These are phyloP conservation scores for Alisma plantagoaquatica DNA, from an alignment of 106 monocot species.

Conservation along the genomic window DNA sequence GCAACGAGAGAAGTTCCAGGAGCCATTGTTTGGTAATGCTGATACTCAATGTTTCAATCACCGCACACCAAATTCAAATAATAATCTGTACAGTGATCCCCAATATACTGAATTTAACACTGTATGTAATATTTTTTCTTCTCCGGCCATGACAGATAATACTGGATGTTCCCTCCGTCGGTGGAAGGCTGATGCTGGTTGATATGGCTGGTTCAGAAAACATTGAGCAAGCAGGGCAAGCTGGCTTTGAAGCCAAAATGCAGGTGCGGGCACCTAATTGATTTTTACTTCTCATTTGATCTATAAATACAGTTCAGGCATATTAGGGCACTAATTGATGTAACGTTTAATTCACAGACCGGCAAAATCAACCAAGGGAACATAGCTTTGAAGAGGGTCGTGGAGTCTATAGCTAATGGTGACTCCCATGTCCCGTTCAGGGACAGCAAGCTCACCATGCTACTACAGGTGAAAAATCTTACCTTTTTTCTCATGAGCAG, in stretches of 20 bases:
- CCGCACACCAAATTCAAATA: neutral
- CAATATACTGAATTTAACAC: too few species aligned
- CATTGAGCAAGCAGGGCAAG: conserved; percentile 93
- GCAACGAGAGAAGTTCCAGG: conserved; percentile 89
- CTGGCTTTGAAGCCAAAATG: conserved; percentile 91
- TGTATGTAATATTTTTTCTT: neutral
- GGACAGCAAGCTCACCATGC: conserved; percentile 98
- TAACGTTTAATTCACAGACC: conserved; percentile 62
- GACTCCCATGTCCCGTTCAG: conserved; percentile 98
- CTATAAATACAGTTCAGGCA: too few species aligned
- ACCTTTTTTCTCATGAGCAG: neutral
- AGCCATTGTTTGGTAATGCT: conserved; percentile 84
- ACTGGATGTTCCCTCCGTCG: conserved; percentile 87
- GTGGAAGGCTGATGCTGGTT: conserved; percentile 96
- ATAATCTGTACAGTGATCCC: too few species aligned
- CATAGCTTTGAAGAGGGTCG: conserved; percentile 83
- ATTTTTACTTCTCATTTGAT: too few species aligned
- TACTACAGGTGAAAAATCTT: conserved; percentile 54
- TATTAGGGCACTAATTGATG: too few species aligned
- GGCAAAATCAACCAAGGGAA: conserved; percentile 99
- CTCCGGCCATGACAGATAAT: conserved; percentile 45
- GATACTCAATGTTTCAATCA: neutral
- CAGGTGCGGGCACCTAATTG: conserved; percentile 49
- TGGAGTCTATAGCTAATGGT: conserved; percentile 94
- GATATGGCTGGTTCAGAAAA: conserved; percentile 99